Percentiles rank a stretch among this genome's conserved stretches.
Conservation (phyloP, 305 asterid genomes). For the Petunia hybrid region DNA sequence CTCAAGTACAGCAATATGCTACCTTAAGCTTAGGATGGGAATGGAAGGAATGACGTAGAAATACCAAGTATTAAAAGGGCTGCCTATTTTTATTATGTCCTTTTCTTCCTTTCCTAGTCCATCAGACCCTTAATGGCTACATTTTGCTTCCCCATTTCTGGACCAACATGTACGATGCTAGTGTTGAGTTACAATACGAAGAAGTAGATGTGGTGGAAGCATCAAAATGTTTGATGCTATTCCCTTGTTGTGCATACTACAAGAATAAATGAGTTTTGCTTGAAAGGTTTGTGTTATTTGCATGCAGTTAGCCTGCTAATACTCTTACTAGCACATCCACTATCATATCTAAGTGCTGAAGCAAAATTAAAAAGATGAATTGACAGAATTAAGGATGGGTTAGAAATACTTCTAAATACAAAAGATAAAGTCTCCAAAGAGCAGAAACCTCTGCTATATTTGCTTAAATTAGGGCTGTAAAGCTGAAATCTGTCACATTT, state of each 20-base stretch:
- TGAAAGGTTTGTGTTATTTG: slow-evolving; percentile 6
- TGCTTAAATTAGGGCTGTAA: slow-evolving; percentile 6
- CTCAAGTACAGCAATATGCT: slow-evolving; percentile 10
- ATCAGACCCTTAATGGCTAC: neutral
- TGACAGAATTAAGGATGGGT: neutral
- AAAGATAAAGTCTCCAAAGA: slow-evolving; percentile 19
- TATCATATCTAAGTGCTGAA: slow-evolving; percentile 4
- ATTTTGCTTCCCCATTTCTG: neutral
- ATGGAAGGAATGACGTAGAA: neutral
- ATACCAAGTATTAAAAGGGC: neutral
- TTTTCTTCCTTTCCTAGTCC: neutral
- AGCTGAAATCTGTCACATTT: neutral
- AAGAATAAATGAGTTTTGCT: slow-evolving; percentile 17
- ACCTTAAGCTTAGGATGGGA: neutral
- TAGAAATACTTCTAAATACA: neutral
- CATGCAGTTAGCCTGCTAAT: slow-evolving; percentile 13
- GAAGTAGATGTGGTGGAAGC: neutral
- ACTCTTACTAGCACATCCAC: slow-evolving; percentile 9
- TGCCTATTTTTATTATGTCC: neutral
- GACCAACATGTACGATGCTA: neutral
- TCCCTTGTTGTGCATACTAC: slow-evolving; percentile 7
- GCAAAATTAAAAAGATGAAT: neutral
- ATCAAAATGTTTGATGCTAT: neutral
- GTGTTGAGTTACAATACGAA: slow-evolving; percentile 15
- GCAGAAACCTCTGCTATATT: neutral